Evolutionary conservation across 441 rosid species (phyloP).

Genomic region (Iberis amara): DNA sequence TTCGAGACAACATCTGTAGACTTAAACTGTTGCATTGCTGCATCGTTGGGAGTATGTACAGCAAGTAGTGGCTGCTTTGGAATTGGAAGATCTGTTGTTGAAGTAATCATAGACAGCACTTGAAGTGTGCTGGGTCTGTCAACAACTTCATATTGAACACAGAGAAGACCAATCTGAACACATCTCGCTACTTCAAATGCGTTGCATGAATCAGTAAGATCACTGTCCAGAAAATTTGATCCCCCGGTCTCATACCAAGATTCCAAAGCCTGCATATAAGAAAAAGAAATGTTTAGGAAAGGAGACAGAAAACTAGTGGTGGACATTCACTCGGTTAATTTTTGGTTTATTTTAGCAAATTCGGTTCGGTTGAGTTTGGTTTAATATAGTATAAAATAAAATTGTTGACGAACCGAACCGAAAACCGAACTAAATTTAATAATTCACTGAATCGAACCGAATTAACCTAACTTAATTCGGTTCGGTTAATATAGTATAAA

Average conservation of each 20-base stretch:
- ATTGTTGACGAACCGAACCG: too few relatives aligned
- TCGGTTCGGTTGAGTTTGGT: too few relatives aligned
- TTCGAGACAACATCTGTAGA: slow-evolving; percentile 1
- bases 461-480: too few relatives aligned
- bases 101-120: slow-evolving; percentile 39
- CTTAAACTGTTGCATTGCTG: background rate
- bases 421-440: too few relatives aligned
- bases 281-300: background rate
- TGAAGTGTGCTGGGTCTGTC: slow-evolving; percentile 42
- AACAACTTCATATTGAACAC: slow-evolving; percentile 38
- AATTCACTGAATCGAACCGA: too few relatives aligned
- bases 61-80: slow-evolving; percentile 25
- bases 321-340: too few relatives aligned
- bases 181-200: slow-evolving; percentile 31
- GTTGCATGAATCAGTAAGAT: slow-evolving; percentile 19
- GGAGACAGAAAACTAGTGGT: too few relatives aligned
- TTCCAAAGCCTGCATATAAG: slow-evolving; percentile 39
- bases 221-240: slow-evolving; percentile 31
- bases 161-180: slow-evolving; percentile 41
- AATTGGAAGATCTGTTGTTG: slow-evolving; percentile 27
- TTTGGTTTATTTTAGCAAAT: too few relatives aligned
- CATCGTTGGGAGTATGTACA: background rate
- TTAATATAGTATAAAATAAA: too few relatives aligned
- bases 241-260: slow-evolving; percentile 34
- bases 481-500: too few relatives aligned